phyloP scores from a whole-genome alignment of 768 basidiomycete species.

The Pisolithus orientalis region DNA sequence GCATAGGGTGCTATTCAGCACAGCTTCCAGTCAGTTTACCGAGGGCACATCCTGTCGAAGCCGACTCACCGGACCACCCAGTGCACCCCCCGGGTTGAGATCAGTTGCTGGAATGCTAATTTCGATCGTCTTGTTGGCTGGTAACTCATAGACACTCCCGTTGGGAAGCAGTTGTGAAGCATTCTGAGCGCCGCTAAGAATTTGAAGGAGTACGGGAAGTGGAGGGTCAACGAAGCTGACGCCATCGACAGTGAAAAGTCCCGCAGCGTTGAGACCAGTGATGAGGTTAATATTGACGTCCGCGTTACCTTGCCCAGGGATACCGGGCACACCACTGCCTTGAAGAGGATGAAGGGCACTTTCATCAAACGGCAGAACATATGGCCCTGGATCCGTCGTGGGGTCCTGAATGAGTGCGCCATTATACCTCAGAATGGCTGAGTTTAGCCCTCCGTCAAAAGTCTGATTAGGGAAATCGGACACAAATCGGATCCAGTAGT shows the following conservation, averaged over 20 bases:
- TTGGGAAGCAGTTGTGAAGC: constrained; percentile 31
- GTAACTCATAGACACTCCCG: constrained; percentile 35
- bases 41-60: neutral
- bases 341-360: constrained; percentile 12
- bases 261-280: neutral
- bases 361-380: constrained; percentile 10
- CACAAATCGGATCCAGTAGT: constrained; percentile 35
- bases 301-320: constrained; percentile 19
- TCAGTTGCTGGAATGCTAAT: constrained; percentile 1
- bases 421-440: constrained; percentile 35
- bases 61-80: constrained; percentile 6
- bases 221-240: constrained; percentile 9
- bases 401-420: constrained; percentile 29
- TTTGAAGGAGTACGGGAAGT: constrained; percentile 38
- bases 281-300: constrained; percentile 14
- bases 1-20: constrained; percentile 30
- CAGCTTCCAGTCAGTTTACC: neutral
- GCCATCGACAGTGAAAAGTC: neutral
- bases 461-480: constrained; percentile 17
- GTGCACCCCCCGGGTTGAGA: neutral
- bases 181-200: constrained; percentile 28
- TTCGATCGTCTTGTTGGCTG: constrained; percentile 34
- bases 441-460: constrained; percentile 26
- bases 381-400: constrained; percentile 11
- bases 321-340: constrained; percentile 18